Percentiles rank a stretch among this genome's conserved stretches.
These are phyloP conservation scores for Lentinula novae-zelandiae DNA, from an alignment of 1,284 basidiomycete genomes.

Conservation along the genomic window DNA sequence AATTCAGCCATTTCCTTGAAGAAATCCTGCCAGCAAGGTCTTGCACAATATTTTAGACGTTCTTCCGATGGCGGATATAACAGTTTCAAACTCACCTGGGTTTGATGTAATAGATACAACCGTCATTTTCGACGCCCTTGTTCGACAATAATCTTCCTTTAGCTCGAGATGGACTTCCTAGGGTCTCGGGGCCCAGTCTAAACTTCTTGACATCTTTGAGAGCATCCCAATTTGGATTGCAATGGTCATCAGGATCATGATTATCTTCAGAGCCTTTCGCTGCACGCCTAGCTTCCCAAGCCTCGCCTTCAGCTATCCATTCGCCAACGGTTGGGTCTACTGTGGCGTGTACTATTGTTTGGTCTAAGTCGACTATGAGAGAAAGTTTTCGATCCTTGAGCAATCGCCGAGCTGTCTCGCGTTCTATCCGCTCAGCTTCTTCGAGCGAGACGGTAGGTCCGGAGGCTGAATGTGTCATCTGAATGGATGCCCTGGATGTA, in stretches of 20 bases:
- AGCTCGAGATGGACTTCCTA: slow-evolving; percentile 43
- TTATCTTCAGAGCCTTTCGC: slow-evolving; percentile 34
- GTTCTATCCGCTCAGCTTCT: slow-evolving; percentile 88
- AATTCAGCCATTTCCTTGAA: slow-evolving; percentile 67
- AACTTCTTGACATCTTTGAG: slow-evolving; percentile 89
- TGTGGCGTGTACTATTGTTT: slow-evolving; percentile 98
- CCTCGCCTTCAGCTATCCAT: slow-evolving; percentile 86
- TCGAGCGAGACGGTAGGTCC: slow-evolving; percentile 77
- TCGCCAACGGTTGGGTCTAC: slow-evolving; percentile 98
- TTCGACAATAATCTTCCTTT: slow-evolving; percentile 45
- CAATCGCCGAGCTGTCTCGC: slow-evolving; percentile 76
- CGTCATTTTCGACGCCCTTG: slow-evolving; percentile 65
- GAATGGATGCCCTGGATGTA: slow-evolving; percentile 75
- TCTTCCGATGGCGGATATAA: slow-evolving; percentile 10
- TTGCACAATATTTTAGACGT: slow-evolving; percentile 29
- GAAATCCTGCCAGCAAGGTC: slow-evolving; percentile 86
- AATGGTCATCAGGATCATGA: slow-evolving; percentile 49
- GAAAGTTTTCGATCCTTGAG: slow-evolving; percentile 79
- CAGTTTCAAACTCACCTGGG: slow-evolving; percentile 61
- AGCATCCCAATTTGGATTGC: slow-evolving; percentile 87
- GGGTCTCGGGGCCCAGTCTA: slow-evolving; percentile 78
- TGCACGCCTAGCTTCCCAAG: slow-evolving; percentile 59
- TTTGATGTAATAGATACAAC: slow-evolving; percentile 97
- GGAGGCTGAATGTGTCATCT: slow-evolving; percentile 81
- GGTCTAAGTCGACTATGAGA: slow-evolving; percentile 97